Evolutionary conservation across 208 protist genomes (phyloP).

Genomic region (Trypanosoma melophagium): DNA sequence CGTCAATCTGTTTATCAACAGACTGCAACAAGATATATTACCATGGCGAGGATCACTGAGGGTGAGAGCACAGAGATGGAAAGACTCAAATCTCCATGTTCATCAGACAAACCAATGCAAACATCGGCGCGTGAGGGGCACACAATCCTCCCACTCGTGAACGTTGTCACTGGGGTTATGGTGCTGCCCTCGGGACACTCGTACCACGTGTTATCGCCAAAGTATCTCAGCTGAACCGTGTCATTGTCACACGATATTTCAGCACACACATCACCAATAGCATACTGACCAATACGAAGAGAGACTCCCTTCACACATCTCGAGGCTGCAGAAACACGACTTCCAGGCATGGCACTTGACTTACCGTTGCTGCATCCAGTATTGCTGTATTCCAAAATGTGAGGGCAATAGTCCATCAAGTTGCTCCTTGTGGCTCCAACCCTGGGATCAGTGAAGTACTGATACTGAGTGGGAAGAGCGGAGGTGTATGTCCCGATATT

Average conservation of each 20-base stretch:
- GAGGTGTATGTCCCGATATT: background rate
- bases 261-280: conserved; percentile 14
- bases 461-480: conserved; percentile 28
- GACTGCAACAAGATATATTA: too few species aligned
- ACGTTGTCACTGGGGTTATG: background rate
- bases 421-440: conserved; percentile 14
- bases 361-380: conserved; percentile 15
- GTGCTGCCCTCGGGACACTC: conserved; percentile 1
- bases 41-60: too few species aligned
- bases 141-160: conserved; percentile 15
- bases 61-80: too few species aligned
- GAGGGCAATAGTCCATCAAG: conserved; percentile 48
- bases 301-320: conserved; percentile 3
- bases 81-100: too few species aligned
- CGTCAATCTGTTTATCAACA: too few species aligned
- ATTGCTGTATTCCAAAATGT: conserved; percentile 16
- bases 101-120: too few species aligned
- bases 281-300: background rate
- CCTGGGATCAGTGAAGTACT: conserved; percentile 31
- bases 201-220: conserved; percentile 5
- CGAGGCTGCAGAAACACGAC: background rate
- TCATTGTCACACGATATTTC: conserved; percentile 1
- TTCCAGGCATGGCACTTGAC: conserved; percentile 7
- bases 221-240: background rate
- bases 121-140: conserved; percentile 16